phyloP scores from a whole-genome alignment of 805 yeast genomes.

The Saccharomycopsis fodiens region DNA sequence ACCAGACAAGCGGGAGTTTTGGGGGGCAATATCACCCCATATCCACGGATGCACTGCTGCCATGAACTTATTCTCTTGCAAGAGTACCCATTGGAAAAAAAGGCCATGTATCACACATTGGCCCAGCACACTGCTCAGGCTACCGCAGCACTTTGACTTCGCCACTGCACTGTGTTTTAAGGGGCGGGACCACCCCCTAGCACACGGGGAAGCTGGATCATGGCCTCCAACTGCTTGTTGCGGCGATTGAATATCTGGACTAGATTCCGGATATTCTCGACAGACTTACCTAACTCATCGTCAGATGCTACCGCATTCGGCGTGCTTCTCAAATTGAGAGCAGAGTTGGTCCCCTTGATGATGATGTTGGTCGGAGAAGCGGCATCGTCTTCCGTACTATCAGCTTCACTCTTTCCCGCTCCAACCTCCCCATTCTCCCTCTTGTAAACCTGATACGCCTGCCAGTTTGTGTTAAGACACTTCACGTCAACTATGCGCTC shows the following conservation, averaged over 20 bases:
- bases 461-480: conserved; percentile 17
- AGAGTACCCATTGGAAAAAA: too few species aligned
- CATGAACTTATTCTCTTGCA: too few species aligned
- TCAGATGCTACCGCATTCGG: neutral
- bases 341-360: conserved; percentile 8
- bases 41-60: too few species aligned
- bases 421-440: conserved; percentile 6
- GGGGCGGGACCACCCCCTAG: neutral
- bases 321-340: neutral
- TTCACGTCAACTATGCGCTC: conserved; percentile 11
- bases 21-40: neutral
- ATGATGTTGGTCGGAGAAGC: conserved; percentile 1
- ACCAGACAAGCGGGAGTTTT: too few species aligned
- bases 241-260: conserved; percentile 17
- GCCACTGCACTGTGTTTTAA: too few species aligned
- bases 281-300: conserved; percentile 7
- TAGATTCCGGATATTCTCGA: conserved; percentile 13
- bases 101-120: too few species aligned
- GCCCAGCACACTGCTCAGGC: too few species aligned
- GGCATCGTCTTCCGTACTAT: neutral
- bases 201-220: conserved; percentile 7
- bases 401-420: conserved; percentile 2
- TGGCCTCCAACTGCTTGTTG: conserved; percentile 17
- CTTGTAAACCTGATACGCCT: conserved; percentile 11
- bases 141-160: too few species aligned